phyloP scores from a whole-genome alignment of 139 green algal genomes.

The Pseudopediastrum boryanum region DNA sequence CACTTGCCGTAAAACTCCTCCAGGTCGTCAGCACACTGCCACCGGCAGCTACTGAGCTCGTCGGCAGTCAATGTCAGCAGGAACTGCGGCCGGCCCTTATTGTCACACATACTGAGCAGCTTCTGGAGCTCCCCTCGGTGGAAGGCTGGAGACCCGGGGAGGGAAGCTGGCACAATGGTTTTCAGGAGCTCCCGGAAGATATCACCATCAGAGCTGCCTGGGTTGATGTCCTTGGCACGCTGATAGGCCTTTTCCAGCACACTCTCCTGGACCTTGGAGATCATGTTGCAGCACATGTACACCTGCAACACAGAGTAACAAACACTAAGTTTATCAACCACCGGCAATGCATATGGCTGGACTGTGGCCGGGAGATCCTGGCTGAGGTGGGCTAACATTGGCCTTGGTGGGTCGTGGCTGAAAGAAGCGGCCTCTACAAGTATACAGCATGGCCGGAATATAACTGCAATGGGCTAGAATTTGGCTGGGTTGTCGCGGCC shows the following conservation, averaged over 20 bases:
- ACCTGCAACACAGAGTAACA: too few relatives aligned
- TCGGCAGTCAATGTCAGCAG: constrained; percentile 20
- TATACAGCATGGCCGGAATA: too few relatives aligned
- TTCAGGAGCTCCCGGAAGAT: background rate
- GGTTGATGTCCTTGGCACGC: background rate
- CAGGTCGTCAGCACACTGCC: background rate
- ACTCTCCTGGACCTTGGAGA: background rate
- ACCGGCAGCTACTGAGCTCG: background rate
- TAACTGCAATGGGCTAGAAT: too few relatives aligned
- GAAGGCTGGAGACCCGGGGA: constrained; percentile 19
- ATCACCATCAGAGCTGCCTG: background rate
- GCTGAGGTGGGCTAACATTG: too few relatives aligned
- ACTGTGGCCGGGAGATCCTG: too few relatives aligned
- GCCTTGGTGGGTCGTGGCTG: too few relatives aligned
- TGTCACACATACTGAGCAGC: background rate
- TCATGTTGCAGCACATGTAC: too few relatives aligned
- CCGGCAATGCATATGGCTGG: too few relatives aligned
- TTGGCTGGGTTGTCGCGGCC: too few relatives aligned
- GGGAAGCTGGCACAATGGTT: background rate
- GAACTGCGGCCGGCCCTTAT: background rate
- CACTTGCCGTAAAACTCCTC: too few relatives aligned
- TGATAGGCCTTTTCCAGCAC: background rate
- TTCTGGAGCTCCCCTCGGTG: constrained; percentile 19
- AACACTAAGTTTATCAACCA: too few relatives aligned
- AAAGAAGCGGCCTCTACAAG: too few relatives aligned